Base-by-base conservation (phyloP, 2,329 filamentous ascomycete genomes). In the Clonostachys rosea region DNA sequence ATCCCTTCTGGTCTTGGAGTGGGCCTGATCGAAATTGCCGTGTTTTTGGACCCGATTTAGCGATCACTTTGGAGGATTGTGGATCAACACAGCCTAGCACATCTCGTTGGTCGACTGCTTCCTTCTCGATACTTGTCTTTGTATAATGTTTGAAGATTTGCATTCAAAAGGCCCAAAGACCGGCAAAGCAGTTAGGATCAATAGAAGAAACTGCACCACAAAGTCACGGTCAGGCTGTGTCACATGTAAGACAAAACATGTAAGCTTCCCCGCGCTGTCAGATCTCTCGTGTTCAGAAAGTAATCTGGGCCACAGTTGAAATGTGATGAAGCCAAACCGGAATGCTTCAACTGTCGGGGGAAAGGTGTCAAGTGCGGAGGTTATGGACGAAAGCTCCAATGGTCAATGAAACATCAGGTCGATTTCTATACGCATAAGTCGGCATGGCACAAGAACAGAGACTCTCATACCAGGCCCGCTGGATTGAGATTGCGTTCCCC, bases 401-500 rank as follows among this genome's bases (percentile, higher is more conserved):
- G 68, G 68, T 70, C 68, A 0, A 69, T 66, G 50, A 71, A 70
- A 40, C 65, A 71, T 47, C 67, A 70, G 44, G 10, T 43, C 30
- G 11, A 30, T 35, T 16, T 10, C 11, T n/a, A 14, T 16, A 16
- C 12, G 34, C 37, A 30, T 11, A 16, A 6, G 34, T 13, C 35
- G 24, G 14, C 35, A 24, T 16, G 13, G n/a, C 12, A 12, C 30
- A 20, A n/a, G 55, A 59, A 1, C 33, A 13, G 52, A 45, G 46
- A 14, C 41, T 17, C 42, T 40, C 36, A 49, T 1, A 30, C n/a
- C 41, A 46, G 34, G 44, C 30, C 34, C 46, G 24, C 24, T 30
- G 24, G 24, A 30, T 30, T 30, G 24, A 30, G 2, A 30, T 4
- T 30, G 24, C 8, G 24, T 9, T 1, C 24, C 24, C 3, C 8